Percentiles rank a stretch among this genome's conserved stretches.
phyloP scores from a whole-genome alignment of 352 stramenopile species.

The Saprolegnia diclina region DNA sequence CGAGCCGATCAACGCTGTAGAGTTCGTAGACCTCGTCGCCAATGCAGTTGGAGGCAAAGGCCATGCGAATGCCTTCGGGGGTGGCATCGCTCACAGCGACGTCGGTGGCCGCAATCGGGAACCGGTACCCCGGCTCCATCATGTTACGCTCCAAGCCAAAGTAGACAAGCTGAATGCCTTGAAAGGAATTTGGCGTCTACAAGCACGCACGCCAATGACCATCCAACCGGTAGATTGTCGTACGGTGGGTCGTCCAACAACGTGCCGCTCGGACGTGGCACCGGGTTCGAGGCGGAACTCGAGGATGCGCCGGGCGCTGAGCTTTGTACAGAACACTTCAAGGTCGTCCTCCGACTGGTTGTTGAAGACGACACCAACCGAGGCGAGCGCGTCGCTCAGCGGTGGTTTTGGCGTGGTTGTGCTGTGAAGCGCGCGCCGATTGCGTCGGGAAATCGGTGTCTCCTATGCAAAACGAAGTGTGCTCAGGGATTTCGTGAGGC shows the following conservation, averaged over 20 bases:
- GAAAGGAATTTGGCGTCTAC: neutral
- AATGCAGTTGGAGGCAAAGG: neutral
- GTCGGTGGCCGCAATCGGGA: neutral
- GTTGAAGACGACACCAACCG: conserved; percentile 2
- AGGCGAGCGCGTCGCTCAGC: neutral
- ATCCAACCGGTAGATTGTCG: neutral
- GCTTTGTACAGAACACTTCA: conserved; percentile 5
- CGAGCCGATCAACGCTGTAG: neutral
- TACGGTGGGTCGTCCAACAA: neutral
- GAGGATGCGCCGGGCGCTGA: neutral
- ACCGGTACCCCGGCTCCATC: neutral
- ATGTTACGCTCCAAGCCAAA: neutral
- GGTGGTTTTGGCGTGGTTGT: neutral
- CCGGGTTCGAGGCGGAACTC: neutral
- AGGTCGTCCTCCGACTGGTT: conserved; percentile 8
- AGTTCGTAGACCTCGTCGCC: neutral
- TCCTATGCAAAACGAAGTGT: neutral
- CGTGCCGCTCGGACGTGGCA: neutral
- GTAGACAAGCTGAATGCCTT: neutral
- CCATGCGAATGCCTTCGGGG: neutral
- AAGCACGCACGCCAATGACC: neutral
- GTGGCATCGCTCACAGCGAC: neutral
- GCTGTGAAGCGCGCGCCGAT: neutral
- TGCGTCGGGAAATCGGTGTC: neutral
- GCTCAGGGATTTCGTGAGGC: neutral